Percentiles rank a stretch among this genome's conserved stretches.
These are phyloP conservation scores for Lipomyces kockii DNA, from an alignment of 805 yeast species.

Conservation along the genomic window DNA sequence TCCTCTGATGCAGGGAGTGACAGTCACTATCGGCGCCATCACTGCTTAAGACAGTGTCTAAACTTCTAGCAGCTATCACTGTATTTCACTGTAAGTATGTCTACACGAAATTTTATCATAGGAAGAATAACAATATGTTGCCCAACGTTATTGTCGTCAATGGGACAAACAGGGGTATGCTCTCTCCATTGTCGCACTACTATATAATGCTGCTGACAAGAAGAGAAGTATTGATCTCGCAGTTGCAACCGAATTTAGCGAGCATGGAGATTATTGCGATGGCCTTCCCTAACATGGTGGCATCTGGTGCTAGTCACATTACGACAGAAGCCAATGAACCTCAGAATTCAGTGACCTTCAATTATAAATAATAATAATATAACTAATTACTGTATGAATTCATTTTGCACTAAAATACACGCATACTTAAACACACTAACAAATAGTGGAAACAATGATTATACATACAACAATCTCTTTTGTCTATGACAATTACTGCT, in stretches of 20 bases:
- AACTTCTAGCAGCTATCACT: too few species aligned
- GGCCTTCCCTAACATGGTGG: too few species aligned
- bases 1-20: too few species aligned
- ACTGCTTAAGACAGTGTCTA: too few species aligned
- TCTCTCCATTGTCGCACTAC: background rate
- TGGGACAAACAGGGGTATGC: background rate
- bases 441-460: background rate
- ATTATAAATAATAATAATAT: too few species aligned
- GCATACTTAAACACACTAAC: background rate
- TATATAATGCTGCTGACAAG: background rate
- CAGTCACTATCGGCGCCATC: too few species aligned
- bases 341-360: background rate
- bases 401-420: background rate
- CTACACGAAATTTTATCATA: too few species aligned
- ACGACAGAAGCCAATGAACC: too few species aligned
- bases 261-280: background rate
- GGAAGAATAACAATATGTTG: background rate
- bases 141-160: too few species aligned
- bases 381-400: background rate
- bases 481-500: background rate
- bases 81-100: too few species aligned
- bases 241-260: background rate
- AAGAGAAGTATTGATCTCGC: background rate
- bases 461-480: background rate
- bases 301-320: too few species aligned